These are phyloP conservation scores for Diaporthe sp. DNA, from an alignment of 2,329 filamentous ascomycete genomes.

Conservation along the genomic window DNA sequence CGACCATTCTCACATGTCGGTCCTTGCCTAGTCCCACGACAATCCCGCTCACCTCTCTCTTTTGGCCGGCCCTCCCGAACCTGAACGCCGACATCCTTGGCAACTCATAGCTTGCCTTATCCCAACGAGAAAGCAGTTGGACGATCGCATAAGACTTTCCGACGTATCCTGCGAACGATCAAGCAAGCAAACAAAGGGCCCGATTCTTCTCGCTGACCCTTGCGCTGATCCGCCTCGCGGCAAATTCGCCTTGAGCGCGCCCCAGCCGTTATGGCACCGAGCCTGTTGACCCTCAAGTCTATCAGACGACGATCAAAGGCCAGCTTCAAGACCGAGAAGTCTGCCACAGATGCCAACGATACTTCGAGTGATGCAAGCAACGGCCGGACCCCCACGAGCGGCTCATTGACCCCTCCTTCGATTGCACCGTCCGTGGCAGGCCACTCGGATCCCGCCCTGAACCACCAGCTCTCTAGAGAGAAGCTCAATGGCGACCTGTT, in stretches of 20 bases:
- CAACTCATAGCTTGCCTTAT: neutral
- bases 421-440: conserved; percentile 77
- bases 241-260: conserved; percentile 17
- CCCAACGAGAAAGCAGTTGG: neutral
- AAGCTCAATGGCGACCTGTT: conserved; percentile 40
- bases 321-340: conserved; percentile 77
- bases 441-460: conserved; percentile 75
- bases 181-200: conserved; percentile 3
- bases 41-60: neutral
- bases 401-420: conserved; percentile 82
- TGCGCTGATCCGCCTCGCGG: conserved; percentile 1
- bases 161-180: neutral
- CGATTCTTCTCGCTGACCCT: neutral
- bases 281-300: conserved; percentile 79
- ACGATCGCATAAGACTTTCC: neutral
- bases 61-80: neutral
- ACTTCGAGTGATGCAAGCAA: conserved; percentile 73
- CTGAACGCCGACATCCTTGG: neutral
- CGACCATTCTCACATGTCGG: conserved; percentile 6
- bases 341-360: conserved; percentile 61
- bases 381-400: conserved; percentile 75
- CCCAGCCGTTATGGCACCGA: conserved; percentile 64
- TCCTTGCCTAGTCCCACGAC: conserved; percentile 2
- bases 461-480: conserved; percentile 64
- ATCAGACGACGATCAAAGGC: conserved; percentile 82